Percentiles rank a stretch among this genome's conserved stretches.
Conservation (phyloP, 2,329 filamentous ascomycete genomes). For the Phyllosticta citribraziliensis region DNA sequence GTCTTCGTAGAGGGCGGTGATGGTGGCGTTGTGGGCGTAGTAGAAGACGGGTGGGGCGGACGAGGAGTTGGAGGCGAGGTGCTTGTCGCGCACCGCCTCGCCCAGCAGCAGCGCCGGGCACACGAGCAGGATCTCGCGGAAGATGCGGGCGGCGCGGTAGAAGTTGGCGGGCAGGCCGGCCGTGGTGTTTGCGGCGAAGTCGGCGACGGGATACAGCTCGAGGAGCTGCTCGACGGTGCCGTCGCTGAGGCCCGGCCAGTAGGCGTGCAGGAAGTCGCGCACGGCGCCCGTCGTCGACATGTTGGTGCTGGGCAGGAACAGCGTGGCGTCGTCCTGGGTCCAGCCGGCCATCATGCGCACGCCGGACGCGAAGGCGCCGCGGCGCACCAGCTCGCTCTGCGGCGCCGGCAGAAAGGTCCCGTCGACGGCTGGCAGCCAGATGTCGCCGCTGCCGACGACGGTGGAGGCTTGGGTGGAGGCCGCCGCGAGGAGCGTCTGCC, state of each 20-base stretch:
- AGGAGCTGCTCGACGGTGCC: slow-evolving; percentile 19
- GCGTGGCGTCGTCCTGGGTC: slow-evolving; percentile 36
- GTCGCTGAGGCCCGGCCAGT: slow-evolving; percentile 28
- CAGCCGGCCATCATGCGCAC: slow-evolving; percentile 35
- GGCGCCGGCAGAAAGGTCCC: slow-evolving; percentile 40
- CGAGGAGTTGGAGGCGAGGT: slow-evolving; percentile 3
- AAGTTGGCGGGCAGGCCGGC: slow-evolving; percentile 36
- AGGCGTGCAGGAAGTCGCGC: slow-evolving; percentile 28
- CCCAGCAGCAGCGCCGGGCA: slow-evolving; percentile 40
- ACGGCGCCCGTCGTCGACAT: slow-evolving; percentile 25
- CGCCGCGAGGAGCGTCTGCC: slow-evolving; percentile 33
- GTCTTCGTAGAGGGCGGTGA: slow-evolving; percentile 38
- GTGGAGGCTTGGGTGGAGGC: slow-evolving; percentile 30
- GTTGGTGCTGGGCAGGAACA: slow-evolving; percentile 33
- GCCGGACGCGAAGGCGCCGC: slow-evolving; percentile 32
- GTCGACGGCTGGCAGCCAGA: slow-evolving; percentile 43
- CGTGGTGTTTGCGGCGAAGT: slow-evolving; percentile 32
- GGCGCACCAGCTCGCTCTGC: slow-evolving; percentile 32
- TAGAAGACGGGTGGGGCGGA: slow-evolving; percentile 31
- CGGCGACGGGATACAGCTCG: slow-evolving; percentile 25
- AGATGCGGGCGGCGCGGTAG: slow-evolving; percentile 40
- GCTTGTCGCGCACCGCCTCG: slow-evolving; percentile 27
- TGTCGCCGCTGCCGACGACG: slow-evolving; percentile 34
- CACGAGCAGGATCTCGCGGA: slow-evolving; percentile 43
- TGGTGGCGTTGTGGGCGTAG: slow-evolving; percentile 46